Conservation (phyloP, 164 flowering plant species). For the Platanus orientalis region DNA sequence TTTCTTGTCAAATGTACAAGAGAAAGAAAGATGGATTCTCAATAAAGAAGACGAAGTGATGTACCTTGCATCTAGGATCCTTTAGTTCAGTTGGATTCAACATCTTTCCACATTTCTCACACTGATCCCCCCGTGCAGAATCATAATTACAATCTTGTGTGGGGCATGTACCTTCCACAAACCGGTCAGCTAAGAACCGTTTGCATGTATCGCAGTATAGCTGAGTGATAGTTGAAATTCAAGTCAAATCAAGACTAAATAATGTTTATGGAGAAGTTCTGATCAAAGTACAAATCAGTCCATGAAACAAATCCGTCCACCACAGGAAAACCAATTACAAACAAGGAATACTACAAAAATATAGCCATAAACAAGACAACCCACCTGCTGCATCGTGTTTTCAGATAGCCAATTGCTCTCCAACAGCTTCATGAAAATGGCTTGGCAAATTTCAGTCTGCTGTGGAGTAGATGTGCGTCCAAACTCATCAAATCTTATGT, state of each 20-base stretch:
- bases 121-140: slow-evolving; percentile 95
- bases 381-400: slow-evolving; percentile 85
- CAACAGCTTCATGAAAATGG: slow-evolving; percentile 67
- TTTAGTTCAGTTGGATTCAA: slow-evolving; percentile 85
- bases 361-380: neutral
- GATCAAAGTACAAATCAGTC: neutral
- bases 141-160: slow-evolving; percentile 64
- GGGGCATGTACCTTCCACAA: slow-evolving; percentile 93
- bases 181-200: slow-evolving; percentile 83
- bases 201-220: slow-evolving; percentile 80
- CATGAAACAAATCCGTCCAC: neutral
- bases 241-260: slow-evolving; percentile 1
- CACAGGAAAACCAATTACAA: neutral
- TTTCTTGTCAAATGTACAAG: no score
- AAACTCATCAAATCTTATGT: slow-evolving; percentile 87
- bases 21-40: neutral
- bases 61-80: slow-evolving; percentile 90
- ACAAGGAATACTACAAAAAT: neutral
- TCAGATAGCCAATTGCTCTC: slow-evolving; percentile 89
- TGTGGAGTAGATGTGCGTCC: slow-evolving; percentile 90
- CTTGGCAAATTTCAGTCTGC: slow-evolving; percentile 91
- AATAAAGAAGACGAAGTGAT: neutral
- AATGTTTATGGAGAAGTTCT: neutral
- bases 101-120: slow-evolving; percentile 86
- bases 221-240: slow-evolving; percentile 33